These are phyloP conservation scores for Sclerospora graminicola DNA, from an alignment of 352 stramenopile species.

Conservation along the genomic window DNA sequence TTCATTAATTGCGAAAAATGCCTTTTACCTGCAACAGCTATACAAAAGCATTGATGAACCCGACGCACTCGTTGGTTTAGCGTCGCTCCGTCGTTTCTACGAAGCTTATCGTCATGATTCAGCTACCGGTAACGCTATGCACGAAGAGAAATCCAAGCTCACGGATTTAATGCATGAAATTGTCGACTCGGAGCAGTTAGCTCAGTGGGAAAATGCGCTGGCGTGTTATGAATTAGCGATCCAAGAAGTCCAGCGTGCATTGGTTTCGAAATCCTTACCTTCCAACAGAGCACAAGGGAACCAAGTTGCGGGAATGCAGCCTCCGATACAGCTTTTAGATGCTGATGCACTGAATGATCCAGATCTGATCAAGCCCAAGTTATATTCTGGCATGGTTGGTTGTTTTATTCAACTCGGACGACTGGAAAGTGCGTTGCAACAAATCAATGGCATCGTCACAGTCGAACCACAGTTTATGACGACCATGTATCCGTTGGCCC, in stretches of 20 bases:
- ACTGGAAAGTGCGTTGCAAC: conserved; percentile 74
- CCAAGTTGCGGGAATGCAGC: conserved; percentile 14
- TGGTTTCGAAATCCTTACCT: conserved; percentile 24
- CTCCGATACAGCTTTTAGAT: conserved; percentile 17
- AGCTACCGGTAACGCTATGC: conserved; percentile 11
- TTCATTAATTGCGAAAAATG: conserved; percentile 45
- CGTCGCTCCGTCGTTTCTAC: conserved; percentile 42
- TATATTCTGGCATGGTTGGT: conserved; percentile 76
- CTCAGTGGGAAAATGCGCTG: conserved; percentile 66
- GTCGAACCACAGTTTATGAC: conserved; percentile 67
- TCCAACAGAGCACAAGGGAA: conserved; percentile 9
- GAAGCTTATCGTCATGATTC: conserved; percentile 26
- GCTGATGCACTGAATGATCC: conserved; percentile 31
- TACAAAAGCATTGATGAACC: conserved; percentile 75
- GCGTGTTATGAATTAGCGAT: conserved; percentile 74
- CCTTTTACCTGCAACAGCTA: conserved; percentile 58
- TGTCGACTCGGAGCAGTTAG: conserved; percentile 56
- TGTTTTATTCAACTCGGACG: conserved; percentile 79
- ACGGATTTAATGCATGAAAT: conserved; percentile 64
- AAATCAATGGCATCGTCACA: conserved; percentile 81
- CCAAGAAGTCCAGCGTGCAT: conserved; percentile 46
- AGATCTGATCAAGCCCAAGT: conserved; percentile 46
- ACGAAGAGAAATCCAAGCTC: conserved; percentile 37
- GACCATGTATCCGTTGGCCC: conserved; percentile 69
- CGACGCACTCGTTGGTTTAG: conserved; percentile 47